Base-by-base conservation (phyloP, 495 filamentous ascomycete species). In the Penicillium turbatum region DNA sequence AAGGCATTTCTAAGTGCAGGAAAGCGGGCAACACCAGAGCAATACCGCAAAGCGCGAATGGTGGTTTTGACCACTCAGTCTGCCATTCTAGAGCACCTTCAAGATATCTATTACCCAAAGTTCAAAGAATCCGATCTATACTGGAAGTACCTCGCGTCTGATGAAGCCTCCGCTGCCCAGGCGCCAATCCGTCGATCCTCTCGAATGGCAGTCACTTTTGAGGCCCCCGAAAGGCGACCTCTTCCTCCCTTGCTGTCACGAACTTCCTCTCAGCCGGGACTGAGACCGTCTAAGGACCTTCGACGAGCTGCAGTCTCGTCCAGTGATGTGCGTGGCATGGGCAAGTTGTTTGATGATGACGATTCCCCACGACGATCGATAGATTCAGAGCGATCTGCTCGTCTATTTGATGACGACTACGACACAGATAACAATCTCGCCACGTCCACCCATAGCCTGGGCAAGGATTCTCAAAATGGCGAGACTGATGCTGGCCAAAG, bases 51-150 rank as follows among this genome's bases (percentile, higher is more conserved):
- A 53, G 95, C 95, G 31, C 79, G 93, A 31, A 83, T 84, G 21
- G 89, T 90, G 32, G 85, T 97, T 31, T 67, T 97, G 21, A 80
- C 80, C 43, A 87, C 89, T 0, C 93, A 99, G 61, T 95, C 87
- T 26, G 76, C 80, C 0, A 86, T 91, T 0, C 77, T 96, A 27
- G 88, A 95, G 56, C 84, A 87, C 50, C 86, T 99, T 82, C 82
- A 91, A 52, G 80, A 79, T 30, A 82, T 74, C 31, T 81, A 95
- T 61, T 92, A 92, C 54, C 82, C 85, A 16, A 86, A 84, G 37
- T 99, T 99, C 69, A 93, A 89, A 60, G 86, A 85, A 44, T 96
- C 91, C 0, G 91, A 97, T 62, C 65, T 97, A 0, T 99, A 89
- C 66, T 97, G 90, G 77, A 97, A 99, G 61, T 96, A 89, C 58